Percentiles rank a stretch among this genome's conserved stretches.
These are phyloP conservation scores for Centrapalus pauciflorus DNA, from an alignment of 129 eudicot genomes.

Conservation along the genomic window DNA sequence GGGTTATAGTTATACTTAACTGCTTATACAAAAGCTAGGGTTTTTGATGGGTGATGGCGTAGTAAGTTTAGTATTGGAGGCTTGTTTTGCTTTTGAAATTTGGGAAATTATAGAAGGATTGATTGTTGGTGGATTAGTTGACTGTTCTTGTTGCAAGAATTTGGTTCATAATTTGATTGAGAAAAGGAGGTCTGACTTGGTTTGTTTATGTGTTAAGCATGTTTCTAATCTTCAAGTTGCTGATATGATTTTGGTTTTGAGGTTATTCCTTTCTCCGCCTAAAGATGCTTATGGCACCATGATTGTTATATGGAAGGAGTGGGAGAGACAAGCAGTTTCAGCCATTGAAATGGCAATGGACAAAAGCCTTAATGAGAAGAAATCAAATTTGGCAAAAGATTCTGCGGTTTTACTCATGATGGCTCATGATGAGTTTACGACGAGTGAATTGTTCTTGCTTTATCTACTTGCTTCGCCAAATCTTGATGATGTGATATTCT, in stretches of 20 bases:
- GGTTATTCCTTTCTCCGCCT: too few relatives aligned
- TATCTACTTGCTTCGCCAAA: slow-evolving; percentile 37
- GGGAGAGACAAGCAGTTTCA: slow-evolving; percentile 47
- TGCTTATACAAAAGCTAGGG: slow-evolving; percentile 33
- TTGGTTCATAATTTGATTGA: slow-evolving; percentile 39
- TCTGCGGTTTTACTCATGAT: slow-evolving; percentile 51
- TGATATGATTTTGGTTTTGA: too few relatives aligned
- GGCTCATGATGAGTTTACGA: too few relatives aligned
- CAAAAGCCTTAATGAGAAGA: too few relatives aligned
- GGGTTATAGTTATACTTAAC: slow-evolving; percentile 14
- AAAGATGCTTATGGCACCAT: slow-evolving; percentile 32
- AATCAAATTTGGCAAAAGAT: slow-evolving; percentile 46
- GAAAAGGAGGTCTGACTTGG: too few relatives aligned
- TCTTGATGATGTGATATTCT: slow-evolving; percentile 52
- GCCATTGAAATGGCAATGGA: slow-evolving; percentile 35
- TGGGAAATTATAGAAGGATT: slow-evolving; percentile 49
- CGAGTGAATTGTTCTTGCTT: slow-evolving; percentile 52
- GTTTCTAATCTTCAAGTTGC: too few relatives aligned
- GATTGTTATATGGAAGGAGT: slow-evolving; percentile 41
- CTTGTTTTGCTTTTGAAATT: slow-evolving; percentile 32
- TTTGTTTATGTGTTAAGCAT: too few relatives aligned
- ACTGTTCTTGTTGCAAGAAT: slow-evolving; percentile 16
- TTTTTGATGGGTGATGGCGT: slow-evolving; percentile 41
- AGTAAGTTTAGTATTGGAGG: slow-evolving; percentile 44
- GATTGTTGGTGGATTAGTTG: slow-evolving; percentile 34